phyloP scores from a whole-genome alignment of 202 grass and related monocot genomes.

The Bolboschoenoplectus hybrid region DNA sequence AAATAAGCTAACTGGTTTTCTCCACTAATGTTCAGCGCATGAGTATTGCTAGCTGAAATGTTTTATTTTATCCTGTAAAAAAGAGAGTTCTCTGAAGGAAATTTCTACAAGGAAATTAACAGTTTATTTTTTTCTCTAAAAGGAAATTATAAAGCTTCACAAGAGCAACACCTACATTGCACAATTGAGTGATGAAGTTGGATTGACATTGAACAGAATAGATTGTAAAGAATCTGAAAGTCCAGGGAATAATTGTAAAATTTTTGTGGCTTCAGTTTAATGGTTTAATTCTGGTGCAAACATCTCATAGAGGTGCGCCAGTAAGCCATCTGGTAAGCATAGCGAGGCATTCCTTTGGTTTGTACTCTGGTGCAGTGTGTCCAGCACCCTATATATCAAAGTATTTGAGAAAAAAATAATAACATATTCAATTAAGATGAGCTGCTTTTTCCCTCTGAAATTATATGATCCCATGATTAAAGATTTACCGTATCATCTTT shows the following conservation, averaged over 20 bases:
- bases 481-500: background rate
- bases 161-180: background rate
- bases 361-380: constrained; percentile 54
- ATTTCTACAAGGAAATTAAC: background rate
- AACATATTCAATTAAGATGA: background rate
- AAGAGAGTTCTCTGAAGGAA: background rate
- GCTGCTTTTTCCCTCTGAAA: background rate
- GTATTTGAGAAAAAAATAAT: background rate
- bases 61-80: no score
- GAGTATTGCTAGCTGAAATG: no score
- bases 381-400: constrained; percentile 38
- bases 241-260: background rate
- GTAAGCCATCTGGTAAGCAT: constrained; percentile 48
- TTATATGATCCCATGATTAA: background rate
- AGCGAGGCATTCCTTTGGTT: constrained; percentile 46
- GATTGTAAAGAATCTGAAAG: background rate
- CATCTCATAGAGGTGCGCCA: constrained; percentile 37
- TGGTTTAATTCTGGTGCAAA: background rate
- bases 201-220: no score
- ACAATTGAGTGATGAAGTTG: background rate
- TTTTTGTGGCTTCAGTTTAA: background rate
- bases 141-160: background rate
- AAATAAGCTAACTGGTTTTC: no score
- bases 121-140: background rate
- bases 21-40: no score